Percentiles rank a stretch among this genome's conserved stretches.
phyloP scores from a whole-genome alignment of 192 early-diverging fungal genomes.

The Linderina pennispora region DNA sequence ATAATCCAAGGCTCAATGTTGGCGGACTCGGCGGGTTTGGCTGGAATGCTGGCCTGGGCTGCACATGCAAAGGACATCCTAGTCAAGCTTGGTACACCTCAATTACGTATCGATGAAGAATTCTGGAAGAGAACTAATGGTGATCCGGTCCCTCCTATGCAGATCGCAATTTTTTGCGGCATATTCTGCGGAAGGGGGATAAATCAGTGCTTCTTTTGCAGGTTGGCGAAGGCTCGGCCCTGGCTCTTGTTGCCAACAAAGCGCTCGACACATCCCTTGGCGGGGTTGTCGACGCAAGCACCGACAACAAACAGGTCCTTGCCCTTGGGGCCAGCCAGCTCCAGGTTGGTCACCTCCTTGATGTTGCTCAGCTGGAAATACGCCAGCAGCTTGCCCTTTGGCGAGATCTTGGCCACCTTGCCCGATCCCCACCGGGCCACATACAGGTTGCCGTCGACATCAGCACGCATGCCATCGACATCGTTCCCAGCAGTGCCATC shows the following conservation, averaged over 20 bases:
- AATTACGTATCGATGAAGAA: no score
- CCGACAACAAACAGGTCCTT: constrained; percentile 47
- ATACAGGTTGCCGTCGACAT: constrained; percentile 49
- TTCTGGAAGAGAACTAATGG: no score
- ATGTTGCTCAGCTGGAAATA: constrained; percentile 23
- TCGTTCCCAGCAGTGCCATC: constrained; percentile 40
- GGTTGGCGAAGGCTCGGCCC: constrained; percentile 21
- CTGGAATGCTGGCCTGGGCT: no score
- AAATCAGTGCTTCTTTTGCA: no score
- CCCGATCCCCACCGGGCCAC: constrained; percentile 50
- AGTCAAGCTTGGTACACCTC: no score
- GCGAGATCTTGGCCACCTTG: constrained; percentile 44
- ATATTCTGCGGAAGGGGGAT: no score
- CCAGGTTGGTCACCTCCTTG: constrained; percentile 36
- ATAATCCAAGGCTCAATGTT: no score
- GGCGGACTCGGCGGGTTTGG: no score
- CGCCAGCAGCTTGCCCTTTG: constrained; percentile 24
- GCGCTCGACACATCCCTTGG: constrained; percentile 45
- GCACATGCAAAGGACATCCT: no score
- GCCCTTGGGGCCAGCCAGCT: constrained; percentile 46
- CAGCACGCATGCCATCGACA: constrained; percentile 53
- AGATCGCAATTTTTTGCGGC: no score
- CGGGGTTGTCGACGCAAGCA: constrained; percentile 26
- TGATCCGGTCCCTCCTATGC: no score
- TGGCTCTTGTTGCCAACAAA: no score